A percentile compares a stretch with the other conserved stretches of the same genome.
phyloP scores from a whole-genome alignment of 1,284 basidiomycete species.

The Irpex sp. region DNA sequence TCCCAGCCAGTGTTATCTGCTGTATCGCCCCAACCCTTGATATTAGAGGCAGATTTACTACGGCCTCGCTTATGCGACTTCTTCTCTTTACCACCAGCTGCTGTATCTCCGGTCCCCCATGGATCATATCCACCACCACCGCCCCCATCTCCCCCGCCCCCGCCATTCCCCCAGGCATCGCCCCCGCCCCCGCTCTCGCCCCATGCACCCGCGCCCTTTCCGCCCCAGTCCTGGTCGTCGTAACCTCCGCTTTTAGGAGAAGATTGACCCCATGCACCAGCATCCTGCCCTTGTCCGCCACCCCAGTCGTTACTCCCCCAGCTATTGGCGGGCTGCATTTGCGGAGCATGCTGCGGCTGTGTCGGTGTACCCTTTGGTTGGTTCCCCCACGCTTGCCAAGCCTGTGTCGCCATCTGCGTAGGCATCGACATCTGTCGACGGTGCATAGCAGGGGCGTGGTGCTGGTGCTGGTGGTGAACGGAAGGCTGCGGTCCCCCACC shows the following conservation, averaged over 20 bases:
- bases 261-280: not conserved
- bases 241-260: not conserved
- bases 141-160: not conserved
- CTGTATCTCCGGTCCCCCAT: not conserved
- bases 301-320: slow-evolving; percentile 9
- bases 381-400: slow-evolving; percentile 1
- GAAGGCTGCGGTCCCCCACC: not conserved
- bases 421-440: slow-evolving; percentile 1
- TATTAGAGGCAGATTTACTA: not conserved
- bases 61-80: not conserved
- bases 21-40: not conserved
- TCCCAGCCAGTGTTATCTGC: not conserved
- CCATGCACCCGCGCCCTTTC: not conserved
- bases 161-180: slow-evolving; percentile 2
- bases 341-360: slow-evolving; percentile 2
- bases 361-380: not conserved
- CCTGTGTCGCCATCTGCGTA: not conserved
- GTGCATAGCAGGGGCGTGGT: not conserved
- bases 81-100: not conserved
- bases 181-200: not conserved
- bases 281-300: not conserved
- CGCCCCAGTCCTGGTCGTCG: not conserved
- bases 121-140: not conserved
- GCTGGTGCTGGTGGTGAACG: not conserved
- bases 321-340: slow-evolving; percentile 11